A percentile compares a stretch with the other conserved stretches of the same genome.
Conservation (phyloP, 1,284 basidiomycete species). For the Apiotrichum akiyoshidainum region DNA sequence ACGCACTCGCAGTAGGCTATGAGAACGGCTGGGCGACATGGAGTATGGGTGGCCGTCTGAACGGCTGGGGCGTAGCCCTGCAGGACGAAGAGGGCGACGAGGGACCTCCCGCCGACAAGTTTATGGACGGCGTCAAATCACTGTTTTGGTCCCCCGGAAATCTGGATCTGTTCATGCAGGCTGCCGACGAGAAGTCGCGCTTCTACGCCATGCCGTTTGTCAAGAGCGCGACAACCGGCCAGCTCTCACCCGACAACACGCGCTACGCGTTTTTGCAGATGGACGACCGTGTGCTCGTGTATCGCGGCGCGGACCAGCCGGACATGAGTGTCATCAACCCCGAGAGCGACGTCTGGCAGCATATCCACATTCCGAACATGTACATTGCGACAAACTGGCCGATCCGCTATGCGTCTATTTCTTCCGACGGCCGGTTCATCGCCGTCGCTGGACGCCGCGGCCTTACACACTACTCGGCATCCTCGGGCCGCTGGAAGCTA, state of each 20-base stretch:
- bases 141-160: constrained; percentile 87
- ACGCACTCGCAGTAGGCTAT: constrained; percentile 96
- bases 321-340: constrained; percentile 98
- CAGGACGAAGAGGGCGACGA: constrained; percentile 38
- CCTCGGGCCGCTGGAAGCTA: constrained; percentile 91
- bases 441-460: constrained; percentile 91
- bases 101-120: constrained; percentile 61
- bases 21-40: constrained; percentile 84
- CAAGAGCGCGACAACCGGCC: constrained; percentile 86
- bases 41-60: constrained; percentile 82
- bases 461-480: constrained; percentile 87
- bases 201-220: constrained; percentile 87
- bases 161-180: constrained; percentile 75
- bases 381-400: constrained; percentile 95
- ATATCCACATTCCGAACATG: constrained; percentile 76
- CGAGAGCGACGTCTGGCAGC: constrained; percentile 97
- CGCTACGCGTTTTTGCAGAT: constrained; percentile 91
- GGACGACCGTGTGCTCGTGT: constrained; percentile 92
- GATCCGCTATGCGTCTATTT: constrained; percentile 86
- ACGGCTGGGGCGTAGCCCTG: constrained; percentile 60
- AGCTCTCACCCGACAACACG: constrained; percentile 69
- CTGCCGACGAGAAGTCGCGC: not conserved
- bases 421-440: constrained; percentile 83
- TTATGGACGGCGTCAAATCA: constrained; percentile 65
- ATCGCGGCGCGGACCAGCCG: constrained; percentile 93